Evolutionary conservation across 805 yeast genomes (phyloP).

Genomic region (Jamesozyma hellenica): DNA sequence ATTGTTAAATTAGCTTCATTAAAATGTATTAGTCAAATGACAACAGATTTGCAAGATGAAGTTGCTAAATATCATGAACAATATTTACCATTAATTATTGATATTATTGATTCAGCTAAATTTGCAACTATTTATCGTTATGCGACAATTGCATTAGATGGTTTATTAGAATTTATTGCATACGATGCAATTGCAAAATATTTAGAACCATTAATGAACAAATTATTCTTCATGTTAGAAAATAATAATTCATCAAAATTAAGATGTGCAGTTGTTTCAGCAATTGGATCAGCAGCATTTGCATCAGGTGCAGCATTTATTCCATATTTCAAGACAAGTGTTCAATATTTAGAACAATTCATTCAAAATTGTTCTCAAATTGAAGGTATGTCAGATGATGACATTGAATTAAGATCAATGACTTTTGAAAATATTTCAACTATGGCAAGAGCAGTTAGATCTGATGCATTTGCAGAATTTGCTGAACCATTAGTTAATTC

Average conservation of each 20-base stretch:
- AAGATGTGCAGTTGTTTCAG: slow-evolving; percentile 77
- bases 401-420: slow-evolving; percentile 80
- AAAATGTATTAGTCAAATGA: slow-evolving; percentile 65
- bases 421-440: slow-evolving; percentile 91
- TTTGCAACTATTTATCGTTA: slow-evolving; percentile 76
- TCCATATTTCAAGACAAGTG: slow-evolving; percentile 78
- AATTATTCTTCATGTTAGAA: slow-evolving; percentile 74
- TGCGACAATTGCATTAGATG: slow-evolving; percentile 86
- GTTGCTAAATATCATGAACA: slow-evolving; percentile 76
- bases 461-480: slow-evolving; percentile 72
- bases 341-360: slow-evolving; percentile 72
- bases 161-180: slow-evolving; percentile 82
- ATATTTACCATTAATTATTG: slow-evolving; percentile 76
- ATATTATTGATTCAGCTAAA: slow-evolving; percentile 77
- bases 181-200: slow-evolving; percentile 75
- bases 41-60: slow-evolving; percentile 74
- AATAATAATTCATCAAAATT: slow-evolving; percentile 61
- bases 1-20: slow-evolving; percentile 80
- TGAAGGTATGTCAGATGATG: slow-evolving; percentile 79
- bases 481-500: slow-evolving; percentile 86
- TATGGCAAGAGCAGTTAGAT: slow-evolving; percentile 94
- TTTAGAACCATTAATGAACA: slow-evolving; percentile 82
- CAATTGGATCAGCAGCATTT: slow-evolving; percentile 94
- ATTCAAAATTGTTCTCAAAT: slow-evolving; percentile 56
- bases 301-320: slow-evolving; percentile 83